A percentile compares a stretch with the other conserved stretches of the same genome.
These are phyloP conservation scores for Aquanectria penicillioides DNA, from an alignment of 2,329 filamentous ascomycete species.

Conservation along the genomic window DNA sequence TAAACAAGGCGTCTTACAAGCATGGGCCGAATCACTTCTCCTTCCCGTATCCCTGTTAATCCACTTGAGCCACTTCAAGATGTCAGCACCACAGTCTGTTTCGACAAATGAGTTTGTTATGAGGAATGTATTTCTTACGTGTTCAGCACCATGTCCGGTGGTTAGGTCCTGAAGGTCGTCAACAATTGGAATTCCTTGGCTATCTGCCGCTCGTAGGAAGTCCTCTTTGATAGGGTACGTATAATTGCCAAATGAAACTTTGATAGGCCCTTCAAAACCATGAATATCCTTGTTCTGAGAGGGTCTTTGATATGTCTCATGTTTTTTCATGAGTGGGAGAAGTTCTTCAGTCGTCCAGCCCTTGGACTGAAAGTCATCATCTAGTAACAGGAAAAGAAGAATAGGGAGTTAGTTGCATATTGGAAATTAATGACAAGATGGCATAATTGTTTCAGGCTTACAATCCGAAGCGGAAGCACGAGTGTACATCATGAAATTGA, in stretches of 20 bases:
- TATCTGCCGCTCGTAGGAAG: conserved; percentile 77
- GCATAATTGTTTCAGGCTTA: not conserved
- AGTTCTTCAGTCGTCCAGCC: conserved; percentile 83
- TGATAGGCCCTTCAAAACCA: conserved; percentile 83
- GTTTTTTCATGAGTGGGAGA: conserved; percentile 81
- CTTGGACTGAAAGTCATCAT: conserved; percentile 82
- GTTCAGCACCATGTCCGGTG: conserved; percentile 77
- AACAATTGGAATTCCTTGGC: conserved; percentile 77
- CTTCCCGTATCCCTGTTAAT: conserved; percentile 70
- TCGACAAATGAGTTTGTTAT: too few relatives aligned
- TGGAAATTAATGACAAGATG: not conserved
- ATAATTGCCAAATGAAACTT: conserved; percentile 84
- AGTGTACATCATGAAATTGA: conserved; percentile 76
- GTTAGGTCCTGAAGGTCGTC: conserved; percentile 80
- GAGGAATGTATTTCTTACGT: too few relatives aligned
- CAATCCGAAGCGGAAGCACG: conserved; percentile 42
- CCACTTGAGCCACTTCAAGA: conserved; percentile 92
- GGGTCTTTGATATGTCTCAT: conserved; percentile 79
- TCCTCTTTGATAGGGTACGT: conserved; percentile 86
- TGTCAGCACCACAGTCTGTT: too few relatives aligned
- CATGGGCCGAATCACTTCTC: conserved; percentile 20
- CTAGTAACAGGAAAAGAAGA: too few relatives aligned
- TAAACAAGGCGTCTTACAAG: not conserved
- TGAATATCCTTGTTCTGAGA: conserved; percentile 74
- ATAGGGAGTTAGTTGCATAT: not conserved